phyloP scores from a whole-genome alignment of 805 yeast genomes.

The Maudiozyma bulderi region DNA sequence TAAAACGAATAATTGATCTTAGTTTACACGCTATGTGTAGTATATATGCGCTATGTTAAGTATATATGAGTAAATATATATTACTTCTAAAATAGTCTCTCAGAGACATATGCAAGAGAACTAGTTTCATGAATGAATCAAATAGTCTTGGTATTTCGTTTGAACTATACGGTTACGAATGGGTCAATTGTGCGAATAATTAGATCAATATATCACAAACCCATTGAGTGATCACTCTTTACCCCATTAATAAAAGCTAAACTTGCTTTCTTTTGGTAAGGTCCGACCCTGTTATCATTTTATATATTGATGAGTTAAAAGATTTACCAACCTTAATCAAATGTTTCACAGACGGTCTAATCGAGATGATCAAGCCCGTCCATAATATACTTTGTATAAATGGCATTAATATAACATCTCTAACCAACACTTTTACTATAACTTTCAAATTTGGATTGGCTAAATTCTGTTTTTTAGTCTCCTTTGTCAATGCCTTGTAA shows the following conservation, averaged over 20 bases:
- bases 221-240: too few relatives aligned
- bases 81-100: background rate
- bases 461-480: slow-evolving; percentile 15
- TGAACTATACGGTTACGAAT: too few relatives aligned
- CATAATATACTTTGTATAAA: slow-evolving; percentile 43
- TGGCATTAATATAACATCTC: slow-evolving; percentile 46
- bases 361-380: slow-evolving; percentile 32
- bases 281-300: background rate
- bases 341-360: slow-evolving; percentile 30
- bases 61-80: background rate
- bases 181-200: too few relatives aligned
- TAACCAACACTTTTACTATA: slow-evolving; percentile 35
- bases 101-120: background rate
- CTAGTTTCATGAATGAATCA: too few relatives aligned
- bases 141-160: too few relatives aligned
- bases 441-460: slow-evolving; percentile 10
- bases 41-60: background rate
- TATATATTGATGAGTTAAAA: background rate
- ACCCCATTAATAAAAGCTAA: too few relatives aligned
- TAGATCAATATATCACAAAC: too few relatives aligned
- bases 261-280: background rate
- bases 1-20: background rate
- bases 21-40: background rate
- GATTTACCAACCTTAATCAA: background rate
- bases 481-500: slow-evolving; percentile 29